Evolutionary conservation across 2,329 filamentous ascomycete species (phyloP), one percentile per base, ranked within the genome.

Genomic region (Aspergillus sp.): DNA sequence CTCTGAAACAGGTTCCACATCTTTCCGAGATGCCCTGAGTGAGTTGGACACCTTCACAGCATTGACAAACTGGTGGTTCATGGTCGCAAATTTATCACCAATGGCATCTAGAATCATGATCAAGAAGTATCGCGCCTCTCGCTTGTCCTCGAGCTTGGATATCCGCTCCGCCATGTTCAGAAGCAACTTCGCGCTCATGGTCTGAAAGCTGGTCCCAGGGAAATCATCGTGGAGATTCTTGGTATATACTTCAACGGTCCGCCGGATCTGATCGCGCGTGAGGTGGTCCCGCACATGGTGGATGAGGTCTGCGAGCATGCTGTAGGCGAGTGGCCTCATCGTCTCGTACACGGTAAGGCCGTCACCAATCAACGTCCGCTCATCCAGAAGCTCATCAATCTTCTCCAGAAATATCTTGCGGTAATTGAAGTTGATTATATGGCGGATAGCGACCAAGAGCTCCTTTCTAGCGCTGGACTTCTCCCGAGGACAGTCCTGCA

Each of bases 391-490:
- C 54, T 95, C 86, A 45, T 96, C 86, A 45, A 99, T 95, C 59
- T 93, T 93, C 24, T 79, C 79, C 15, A 96, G 65, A 53, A 98
- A 98, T 33, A 96, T 93, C 53, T 86, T 89, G 35, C 91, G 72
- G 49, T 95, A 96, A 54, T 96, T 96, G 64, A 96, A 96, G 62
- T 96, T 98, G 60, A 98, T 95, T 48, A 98, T 95, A 53, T 99
- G 93, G 14, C 93, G 76, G 37, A 98, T 95, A 0, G 91, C 93
- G 32, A 98, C 91, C 26, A 99, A 67, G 13, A 99, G 69, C 59
- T 99, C 91, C 57, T 98, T 99, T 12, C 93, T 75, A 1, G 89
- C 85, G 2, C 82, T 82, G 0, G 89, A 95, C 53, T 94, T 94
- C 61, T 96, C 91, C 30, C 89, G 72, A 0, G 91, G 91, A 38